Conservation (phyloP, 1,284 basidiomycete species). For the Ceratobasidium sp. region DNA sequence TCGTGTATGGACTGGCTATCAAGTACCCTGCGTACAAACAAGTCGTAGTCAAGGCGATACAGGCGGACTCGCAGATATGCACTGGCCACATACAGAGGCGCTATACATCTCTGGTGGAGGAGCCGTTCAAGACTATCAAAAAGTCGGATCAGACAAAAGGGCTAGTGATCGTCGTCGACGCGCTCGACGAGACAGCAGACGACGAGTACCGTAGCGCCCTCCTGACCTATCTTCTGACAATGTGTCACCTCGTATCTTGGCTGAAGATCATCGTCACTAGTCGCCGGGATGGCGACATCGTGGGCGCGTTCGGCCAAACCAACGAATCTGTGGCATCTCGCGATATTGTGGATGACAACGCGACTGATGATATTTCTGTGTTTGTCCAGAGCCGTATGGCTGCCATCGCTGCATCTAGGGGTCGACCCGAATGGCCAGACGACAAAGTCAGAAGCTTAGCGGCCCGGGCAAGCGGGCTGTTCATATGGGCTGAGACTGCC, state of each 20-base stretch:
- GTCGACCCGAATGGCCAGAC: neutral
- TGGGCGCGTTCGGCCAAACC: neutral
- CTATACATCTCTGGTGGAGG: neutral
- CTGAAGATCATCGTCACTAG: slow-evolving; percentile 17
- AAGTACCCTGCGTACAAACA: neutral
- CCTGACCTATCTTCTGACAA: neutral
- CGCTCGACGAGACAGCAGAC: slow-evolving; percentile 33
- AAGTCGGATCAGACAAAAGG: neutral
- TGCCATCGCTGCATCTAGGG: neutral
- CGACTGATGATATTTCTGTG: neutral
- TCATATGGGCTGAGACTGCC: slow-evolving; percentile 38
- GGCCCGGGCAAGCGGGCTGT: slow-evolving; percentile 15
- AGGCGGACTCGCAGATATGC: neutral
- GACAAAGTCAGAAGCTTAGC: neutral
- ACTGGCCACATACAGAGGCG: neutral
- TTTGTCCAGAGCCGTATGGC: neutral
- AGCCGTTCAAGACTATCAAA: neutral
- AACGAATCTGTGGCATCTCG: neutral
- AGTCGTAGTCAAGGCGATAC: neutral
- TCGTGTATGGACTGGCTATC: slow-evolving; percentile 24
- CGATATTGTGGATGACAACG: neutral
- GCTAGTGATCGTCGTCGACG: slow-evolving; percentile 25
- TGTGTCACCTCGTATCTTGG: slow-evolving; percentile 1
- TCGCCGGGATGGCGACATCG: slow-evolving; percentile 6
- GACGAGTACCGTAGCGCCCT: neutral